A percentile compares a stretch with the other conserved stretches of the same genome.
phyloP scores from a whole-genome alignment of 371 early-diverging fungal species.

The Rhizomucor pusillus region DNA sequence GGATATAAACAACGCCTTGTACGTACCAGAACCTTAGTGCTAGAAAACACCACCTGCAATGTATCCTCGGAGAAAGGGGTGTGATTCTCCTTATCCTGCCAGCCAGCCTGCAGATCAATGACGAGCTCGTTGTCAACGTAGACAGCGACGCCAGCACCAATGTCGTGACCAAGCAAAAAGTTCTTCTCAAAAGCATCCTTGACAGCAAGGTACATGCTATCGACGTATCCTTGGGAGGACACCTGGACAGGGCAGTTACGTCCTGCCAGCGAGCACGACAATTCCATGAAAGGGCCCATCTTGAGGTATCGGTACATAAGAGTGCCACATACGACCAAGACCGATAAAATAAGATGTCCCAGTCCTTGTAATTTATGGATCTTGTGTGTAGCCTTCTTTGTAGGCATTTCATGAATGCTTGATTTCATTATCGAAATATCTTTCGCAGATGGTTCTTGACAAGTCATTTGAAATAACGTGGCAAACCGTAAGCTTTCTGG shows the following conservation, averaged over 20 bases:
- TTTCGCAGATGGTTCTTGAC: no score
- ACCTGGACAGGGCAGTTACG: slow-evolving; percentile 4
- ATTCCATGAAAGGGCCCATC: slow-evolving; percentile 7
- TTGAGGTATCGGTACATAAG: not conserved
- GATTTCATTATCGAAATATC: no score
- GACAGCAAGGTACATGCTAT: slow-evolving; percentile 28
- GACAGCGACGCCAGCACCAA: slow-evolving; percentile 53
- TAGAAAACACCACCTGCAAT: slow-evolving; percentile 67
- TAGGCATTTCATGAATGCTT: no score
- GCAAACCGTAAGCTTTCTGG: no score
- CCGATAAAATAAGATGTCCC: no score
- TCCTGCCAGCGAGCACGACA: slow-evolving; percentile 7
- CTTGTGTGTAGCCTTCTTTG: no score
- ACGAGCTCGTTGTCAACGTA: slow-evolving; percentile 59
- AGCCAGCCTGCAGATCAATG: slow-evolving; percentile 65
- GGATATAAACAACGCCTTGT: slow-evolving; percentile 5
- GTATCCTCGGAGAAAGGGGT: slow-evolving; percentile 50
- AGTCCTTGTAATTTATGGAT: no score
- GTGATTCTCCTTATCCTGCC: slow-evolving; percentile 42
- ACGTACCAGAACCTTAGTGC: slow-evolving; percentile 58
- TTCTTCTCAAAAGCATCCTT: slow-evolving; percentile 29
- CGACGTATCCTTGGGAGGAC: slow-evolving; percentile 18
- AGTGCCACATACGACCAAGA: no score
- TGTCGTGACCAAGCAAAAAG: slow-evolving; percentile 35
- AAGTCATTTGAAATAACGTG: no score